These are phyloP conservation scores for Saksenaea vasiformis DNA, from an alignment of 371 early-diverging fungal species.

Conservation along the genomic window DNA sequence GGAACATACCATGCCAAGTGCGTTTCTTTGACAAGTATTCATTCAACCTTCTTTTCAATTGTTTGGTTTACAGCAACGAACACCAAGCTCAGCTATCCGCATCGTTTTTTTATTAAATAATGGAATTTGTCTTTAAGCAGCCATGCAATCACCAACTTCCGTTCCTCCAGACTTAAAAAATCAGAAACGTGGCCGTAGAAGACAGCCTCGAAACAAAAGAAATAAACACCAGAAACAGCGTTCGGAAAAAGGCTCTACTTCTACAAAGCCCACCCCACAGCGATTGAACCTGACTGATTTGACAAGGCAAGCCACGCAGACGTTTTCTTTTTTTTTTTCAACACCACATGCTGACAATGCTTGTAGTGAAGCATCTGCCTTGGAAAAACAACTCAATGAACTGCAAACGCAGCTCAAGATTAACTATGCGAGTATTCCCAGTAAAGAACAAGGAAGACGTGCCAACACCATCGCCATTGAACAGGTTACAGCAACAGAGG, in stretches of 20 bases:
- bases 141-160: constrained; percentile 19
- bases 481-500: constrained; percentile 47
- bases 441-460: constrained; percentile 38
- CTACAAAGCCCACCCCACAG: constrained; percentile 3
- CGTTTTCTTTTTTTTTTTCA: not conserved
- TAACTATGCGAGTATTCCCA: constrained; percentile 38
- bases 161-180: constrained; percentile 32
- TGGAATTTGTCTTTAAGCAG: constrained; percentile 23
- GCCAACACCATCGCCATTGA: constrained; percentile 35
- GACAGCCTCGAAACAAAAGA: constrained; percentile 32
- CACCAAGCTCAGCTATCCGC: not conserved
- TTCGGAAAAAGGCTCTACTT: not conserved
- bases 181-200: constrained; percentile 29
- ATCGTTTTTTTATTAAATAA: constrained; percentile 9
- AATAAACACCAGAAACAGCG: constrained; percentile 14
- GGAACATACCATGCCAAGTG: not conserved
- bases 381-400: constrained; percentile 48
- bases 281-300: constrained; percentile 22
- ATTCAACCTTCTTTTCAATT: not conserved
- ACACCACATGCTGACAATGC: not conserved
- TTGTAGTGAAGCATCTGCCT: constrained; percentile 47
- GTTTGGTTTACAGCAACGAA: not conserved
- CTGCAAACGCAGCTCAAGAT: constrained; percentile 45
- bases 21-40: not conserved
- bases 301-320: constrained; percentile 18